These are phyloP conservation scores for Solanum clarkiae DNA, from an alignment of 257 asterid species.

Conservation along the genomic window DNA sequence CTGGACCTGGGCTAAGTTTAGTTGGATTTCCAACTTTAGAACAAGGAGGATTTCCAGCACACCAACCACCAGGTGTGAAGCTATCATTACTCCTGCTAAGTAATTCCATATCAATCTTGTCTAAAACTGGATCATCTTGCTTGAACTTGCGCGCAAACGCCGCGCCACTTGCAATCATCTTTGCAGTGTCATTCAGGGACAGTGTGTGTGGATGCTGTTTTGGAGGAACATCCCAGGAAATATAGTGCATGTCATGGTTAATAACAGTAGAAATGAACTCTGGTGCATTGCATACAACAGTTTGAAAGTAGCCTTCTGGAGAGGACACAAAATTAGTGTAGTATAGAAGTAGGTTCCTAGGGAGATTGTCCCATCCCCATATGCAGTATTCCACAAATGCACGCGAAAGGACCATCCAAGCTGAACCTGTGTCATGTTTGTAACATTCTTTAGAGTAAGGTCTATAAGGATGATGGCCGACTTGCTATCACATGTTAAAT, in stretches of 20 bases:
- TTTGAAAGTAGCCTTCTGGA: slow-evolving; percentile 94
- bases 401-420: slow-evolving; percentile 87
- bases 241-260: slow-evolving; percentile 93
- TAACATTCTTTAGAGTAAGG: background rate
- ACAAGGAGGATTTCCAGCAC: slow-evolving; percentile 63
- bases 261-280: slow-evolving; percentile 55
- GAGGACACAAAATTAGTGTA: slow-evolving; percentile 90
- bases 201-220: slow-evolving; percentile 73
- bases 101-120: slow-evolving; percentile 50
- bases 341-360: slow-evolving; percentile 82
- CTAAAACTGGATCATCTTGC: slow-evolving; percentile 36
- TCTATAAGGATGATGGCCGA: background rate
- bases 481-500: background rate
- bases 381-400: slow-evolving; percentile 72
- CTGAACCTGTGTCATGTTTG: slow-evolving; percentile 54
- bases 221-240: slow-evolving; percentile 88
- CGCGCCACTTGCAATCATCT: slow-evolving; percentile 56
- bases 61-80: slow-evolving; percentile 95
- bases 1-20: slow-evolving; percentile 53
- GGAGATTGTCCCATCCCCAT: slow-evolving; percentile 98
- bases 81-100: slow-evolving; percentile 41
- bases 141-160: slow-evolving; percentile 87
- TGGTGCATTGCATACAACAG: slow-evolving; percentile 79
- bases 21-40: slow-evolving; percentile 51
- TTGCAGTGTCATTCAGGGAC: slow-evolving; percentile 46